Percentiles rank a stretch among this genome's conserved stretches.
These are phyloP conservation scores for Polytrichum commune DNA, from an alignment of 225 moss, liverwort and hornwort genomes.

Conservation along the genomic window DNA sequence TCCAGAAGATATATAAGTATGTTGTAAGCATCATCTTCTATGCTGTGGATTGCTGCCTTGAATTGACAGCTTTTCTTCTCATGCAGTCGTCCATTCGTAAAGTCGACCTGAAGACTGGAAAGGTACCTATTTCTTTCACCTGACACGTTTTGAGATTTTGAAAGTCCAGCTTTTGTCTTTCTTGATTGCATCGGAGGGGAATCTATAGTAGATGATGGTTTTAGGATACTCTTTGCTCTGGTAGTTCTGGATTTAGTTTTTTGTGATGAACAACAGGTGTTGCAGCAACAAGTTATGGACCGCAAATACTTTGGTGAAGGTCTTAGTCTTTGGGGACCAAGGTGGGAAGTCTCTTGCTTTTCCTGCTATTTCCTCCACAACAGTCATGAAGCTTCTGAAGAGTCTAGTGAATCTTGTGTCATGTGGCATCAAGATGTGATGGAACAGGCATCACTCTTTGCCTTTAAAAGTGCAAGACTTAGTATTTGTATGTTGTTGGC, in stretches of 20 bases:
- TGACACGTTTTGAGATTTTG: no score
- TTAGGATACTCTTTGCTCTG: conserved; percentile 12
- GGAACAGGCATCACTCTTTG: no score
- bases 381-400: no score
- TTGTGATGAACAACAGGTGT: conserved; percentile 46
- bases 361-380: not conserved
- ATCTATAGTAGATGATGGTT: conserved; percentile 11
- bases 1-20: no score
- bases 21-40: not conserved
- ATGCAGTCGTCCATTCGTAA: conserved; percentile 91
- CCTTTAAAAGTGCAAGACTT: no score
- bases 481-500: no score
- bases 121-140: conserved; percentile 51
- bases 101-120: conserved; percentile 82
- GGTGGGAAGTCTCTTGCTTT: conserved; percentile 30
- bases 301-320: conserved; percentile 78
- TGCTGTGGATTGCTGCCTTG: not conserved
- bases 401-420: no score
- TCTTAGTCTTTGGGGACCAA: conserved; percentile 90
- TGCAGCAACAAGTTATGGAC: conserved; percentile 50
- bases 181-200: not conserved
- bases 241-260: conserved; percentile 12
- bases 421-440: no score
- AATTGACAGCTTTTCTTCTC: conserved; percentile 13
- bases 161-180: no score